A percentile compares a stretch with the other conserved stretches of the same genome.
phyloP scores from a whole-genome alignment of 345 rosid genomes.

The Gossypium ekmanianum region DNA sequence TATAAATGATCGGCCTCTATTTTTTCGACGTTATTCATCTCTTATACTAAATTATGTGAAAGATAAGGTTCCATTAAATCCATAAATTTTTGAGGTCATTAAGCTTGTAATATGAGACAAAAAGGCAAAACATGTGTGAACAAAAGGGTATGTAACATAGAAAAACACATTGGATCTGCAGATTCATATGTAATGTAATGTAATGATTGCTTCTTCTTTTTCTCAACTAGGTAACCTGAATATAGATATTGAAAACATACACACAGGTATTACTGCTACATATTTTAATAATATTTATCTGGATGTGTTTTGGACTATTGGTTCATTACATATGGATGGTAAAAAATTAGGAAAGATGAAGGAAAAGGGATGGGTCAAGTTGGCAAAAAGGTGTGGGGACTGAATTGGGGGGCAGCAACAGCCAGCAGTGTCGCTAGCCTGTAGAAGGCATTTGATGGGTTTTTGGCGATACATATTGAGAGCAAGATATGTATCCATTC shows the following conservation, averaged over 20 bases:
- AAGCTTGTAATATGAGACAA: not conserved
- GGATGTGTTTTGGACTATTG: not conserved
- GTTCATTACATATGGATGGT: not conserved
- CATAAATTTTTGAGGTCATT: not conserved
- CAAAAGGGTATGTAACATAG: not conserved
- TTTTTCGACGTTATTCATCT: not conserved
- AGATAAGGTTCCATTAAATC: not conserved
- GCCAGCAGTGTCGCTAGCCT: slow-evolving; percentile 17
- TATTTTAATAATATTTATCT: not conserved
- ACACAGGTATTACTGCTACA: not conserved
- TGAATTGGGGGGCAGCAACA: not conserved
- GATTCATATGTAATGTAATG: not conserved
- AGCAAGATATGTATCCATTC: not conserved
- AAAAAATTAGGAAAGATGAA: not conserved
- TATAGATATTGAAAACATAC: not conserved
- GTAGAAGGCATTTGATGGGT: not conserved
- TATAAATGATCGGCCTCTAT: not conserved
- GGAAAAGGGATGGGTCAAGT: not conserved
- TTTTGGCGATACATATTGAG: slow-evolving; percentile 11
- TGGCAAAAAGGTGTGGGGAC: slow-evolving; percentile 15
- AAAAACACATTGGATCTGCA: slow-evolving; percentile 4
- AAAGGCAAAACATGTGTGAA: not conserved
- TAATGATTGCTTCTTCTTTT: not conserved
- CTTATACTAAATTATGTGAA: not conserved
- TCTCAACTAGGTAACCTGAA: not conserved